Conservation (phyloP, 192 early-diverging fungal genomes). For the Cladochytrium replicatum region DNA sequence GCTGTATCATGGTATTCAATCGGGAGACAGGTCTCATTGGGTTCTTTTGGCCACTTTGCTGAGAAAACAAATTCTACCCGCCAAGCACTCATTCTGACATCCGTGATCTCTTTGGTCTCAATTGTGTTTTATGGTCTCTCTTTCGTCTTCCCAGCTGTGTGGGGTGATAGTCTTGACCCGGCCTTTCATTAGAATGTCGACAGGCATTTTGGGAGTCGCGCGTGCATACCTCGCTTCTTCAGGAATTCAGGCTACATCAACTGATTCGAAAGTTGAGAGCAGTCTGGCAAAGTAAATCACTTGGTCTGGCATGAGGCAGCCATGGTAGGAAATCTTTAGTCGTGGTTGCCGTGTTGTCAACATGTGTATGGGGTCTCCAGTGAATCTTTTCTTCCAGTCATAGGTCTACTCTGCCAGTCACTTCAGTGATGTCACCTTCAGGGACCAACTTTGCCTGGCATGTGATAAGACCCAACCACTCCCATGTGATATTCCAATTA, state of each 20-base stretch:
- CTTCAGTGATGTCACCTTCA: too few species aligned
- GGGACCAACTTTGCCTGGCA: too few species aligned
- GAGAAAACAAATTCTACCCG: slow-evolving; percentile 12
- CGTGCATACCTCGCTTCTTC: slow-evolving; percentile 15
- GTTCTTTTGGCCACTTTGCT: slow-evolving; percentile 17
- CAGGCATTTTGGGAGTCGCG: slow-evolving; percentile 12
- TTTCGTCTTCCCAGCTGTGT: slow-evolving; percentile 8
- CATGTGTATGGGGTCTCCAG: too few species aligned
- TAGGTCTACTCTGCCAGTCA: too few species aligned
- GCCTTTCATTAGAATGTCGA: slow-evolving; percentile 9
- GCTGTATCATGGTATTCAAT: slow-evolving; percentile 17
- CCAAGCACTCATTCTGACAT: slow-evolving; percentile 12
- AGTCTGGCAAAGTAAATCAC: slow-evolving; percentile 19
- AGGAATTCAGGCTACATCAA: background rate
- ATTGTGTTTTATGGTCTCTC: slow-evolving; percentile 18
- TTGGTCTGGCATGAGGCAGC: slow-evolving; percentile 22
- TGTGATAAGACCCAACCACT: too few species aligned
- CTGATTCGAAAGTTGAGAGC: background rate
- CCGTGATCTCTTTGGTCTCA: slow-evolving; percentile 5
- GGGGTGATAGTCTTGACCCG: slow-evolving; percentile 8
- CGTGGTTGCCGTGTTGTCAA: too few species aligned
- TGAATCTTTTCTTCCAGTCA: too few species aligned
- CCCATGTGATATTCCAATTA: too few species aligned
- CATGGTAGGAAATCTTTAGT: too few species aligned
- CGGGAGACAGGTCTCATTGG: slow-evolving; percentile 13